Base-by-base conservation (phyloP, 345 rosid species). In the Capsella bursapastoris region DNA sequence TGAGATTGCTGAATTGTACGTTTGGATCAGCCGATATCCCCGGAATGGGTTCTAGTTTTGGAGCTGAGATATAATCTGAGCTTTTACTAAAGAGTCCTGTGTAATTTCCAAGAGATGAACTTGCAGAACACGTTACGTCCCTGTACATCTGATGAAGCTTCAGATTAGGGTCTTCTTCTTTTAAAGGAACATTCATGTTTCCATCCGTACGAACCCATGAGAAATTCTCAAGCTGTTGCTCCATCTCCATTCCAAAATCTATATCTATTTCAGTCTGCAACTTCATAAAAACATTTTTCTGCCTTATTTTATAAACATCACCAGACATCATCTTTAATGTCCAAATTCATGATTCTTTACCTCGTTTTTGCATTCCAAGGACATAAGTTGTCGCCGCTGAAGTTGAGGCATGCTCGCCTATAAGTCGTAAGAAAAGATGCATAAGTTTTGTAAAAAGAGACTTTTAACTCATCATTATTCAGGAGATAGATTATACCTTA, bases 71-170 rank as follows among this genome's bases (percentile, higher is more conserved):
- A 22, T 22, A 22, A 34, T 87, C 88, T 12, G 88, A 80, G 73
- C 57, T 79, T 79, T 84, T 90, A 60, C 82, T 80, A 41, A 85
- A 84, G 69, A 85, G 81, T 47, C 93, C 83, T 22, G 86, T 79
- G 79, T 83, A 84, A 73, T 86, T 84, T 66, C 87, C 90, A 32
- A 84, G 84, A 34, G 88, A 83, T 8, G 90, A 83, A 77, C 83
- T 85, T 69, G 81, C 90, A 22, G 87, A 78, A 74, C 90, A 88
- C 44, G 83, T 84, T 25, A 84, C 66, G 76, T 87, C 93, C 79
- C 76, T 85, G 13, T 70, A 86, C 81, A 82, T 79, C 10, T 75
- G 86, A 9, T 80, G 76, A 69, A 83, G 68, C 71, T 68, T 74
- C 15, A 78, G 55, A 76, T 57, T 81, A 51, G 82, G 80, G 51